These are phyloP conservation scores for Sextonia rubra DNA, from an alignment of 164 flowering plant genomes.

Conservation along the genomic window DNA sequence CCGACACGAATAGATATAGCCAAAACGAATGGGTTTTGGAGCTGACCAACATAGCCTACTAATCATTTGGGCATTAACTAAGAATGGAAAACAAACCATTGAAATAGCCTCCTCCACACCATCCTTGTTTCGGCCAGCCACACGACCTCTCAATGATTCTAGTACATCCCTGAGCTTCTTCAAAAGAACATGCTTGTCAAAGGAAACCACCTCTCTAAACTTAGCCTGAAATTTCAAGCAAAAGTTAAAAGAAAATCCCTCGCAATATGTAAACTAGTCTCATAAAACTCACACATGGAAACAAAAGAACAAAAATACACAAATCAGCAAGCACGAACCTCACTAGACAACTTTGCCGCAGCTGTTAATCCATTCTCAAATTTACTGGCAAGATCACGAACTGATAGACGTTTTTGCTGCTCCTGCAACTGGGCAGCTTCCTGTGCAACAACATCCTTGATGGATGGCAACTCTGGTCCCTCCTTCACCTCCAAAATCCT, in stretches of 20 bases:
- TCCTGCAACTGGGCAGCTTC: slow-evolving; percentile 76
- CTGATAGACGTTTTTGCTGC: slow-evolving; percentile 93
- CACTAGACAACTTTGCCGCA: slow-evolving; percentile 82
- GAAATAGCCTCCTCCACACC: slow-evolving; percentile 92
- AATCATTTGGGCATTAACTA: no score
- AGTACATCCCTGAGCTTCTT: slow-evolving; percentile 96
- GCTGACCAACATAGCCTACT: no score
- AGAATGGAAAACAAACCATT: slow-evolving; percentile 51
- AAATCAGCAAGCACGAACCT: slow-evolving; percentile 42
- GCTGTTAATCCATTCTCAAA: slow-evolving; percentile 92
- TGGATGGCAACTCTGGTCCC: slow-evolving; percentile 44
- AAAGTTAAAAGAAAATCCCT: neutral
- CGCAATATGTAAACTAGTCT: neutral
- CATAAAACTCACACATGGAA: neutral
- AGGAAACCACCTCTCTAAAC: slow-evolving; percentile 73
- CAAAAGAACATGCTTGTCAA: slow-evolving; percentile 91
- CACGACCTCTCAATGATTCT: slow-evolving; percentile 80
- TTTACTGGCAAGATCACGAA: slow-evolving; percentile 91
- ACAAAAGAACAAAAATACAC: neutral
- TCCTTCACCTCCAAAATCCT: slow-evolving; percentile 69
- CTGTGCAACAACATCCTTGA: slow-evolving; percentile 74
- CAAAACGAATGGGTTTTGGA: no score
- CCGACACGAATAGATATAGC: no score
- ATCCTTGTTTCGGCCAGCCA: slow-evolving; percentile 83
- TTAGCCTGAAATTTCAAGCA: slow-evolving; percentile 55